These are phyloP conservation scores for Bipolaris cookei DNA, from an alignment of 2,329 filamentous ascomycete species.

Conservation along the genomic window DNA sequence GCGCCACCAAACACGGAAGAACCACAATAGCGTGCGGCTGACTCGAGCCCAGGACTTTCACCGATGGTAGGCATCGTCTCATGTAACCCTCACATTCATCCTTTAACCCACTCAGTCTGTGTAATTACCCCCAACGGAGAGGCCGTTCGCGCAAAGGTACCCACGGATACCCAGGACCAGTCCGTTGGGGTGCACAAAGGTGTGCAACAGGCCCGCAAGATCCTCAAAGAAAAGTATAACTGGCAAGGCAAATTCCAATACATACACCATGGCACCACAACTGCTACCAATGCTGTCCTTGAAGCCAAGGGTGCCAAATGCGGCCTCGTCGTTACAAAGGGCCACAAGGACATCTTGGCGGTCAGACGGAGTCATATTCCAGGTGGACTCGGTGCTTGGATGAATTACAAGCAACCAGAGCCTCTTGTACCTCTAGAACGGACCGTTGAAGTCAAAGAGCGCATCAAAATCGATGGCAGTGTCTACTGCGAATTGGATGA, in stretches of 20 bases:
- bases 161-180: slow-evolving; percentile 55
- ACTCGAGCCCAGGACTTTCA: slow-evolving; percentile 52
- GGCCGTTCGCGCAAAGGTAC: slow-evolving; percentile 55
- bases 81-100: not conserved
- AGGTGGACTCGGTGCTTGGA: slow-evolving; percentile 58
- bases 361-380: slow-evolving; percentile 59
- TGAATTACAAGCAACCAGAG: slow-evolving; percentile 56
- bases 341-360: slow-evolving; percentile 58
- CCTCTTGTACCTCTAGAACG: slow-evolving; percentile 58
- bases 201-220: slow-evolving; percentile 51
- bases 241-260: slow-evolving; percentile 57
- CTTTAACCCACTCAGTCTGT: slow-evolving; percentile 39
- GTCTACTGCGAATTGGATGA: slow-evolving; percentile 51
- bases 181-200: slow-evolving; percentile 57
- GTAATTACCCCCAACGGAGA: slow-evolving; percentile 55
- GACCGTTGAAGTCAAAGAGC: slow-evolving; percentile 55
- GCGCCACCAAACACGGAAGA: not conserved
- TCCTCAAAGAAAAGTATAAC: slow-evolving; percentile 48
- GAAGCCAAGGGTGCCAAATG: slow-evolving; percentile 59
- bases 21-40: slow-evolving; percentile 9
- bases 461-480: slow-evolving; percentile 54
- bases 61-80: slow-evolving; percentile 43
- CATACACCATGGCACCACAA: slow-evolving; percentile 59
- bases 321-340: slow-evolving; percentile 56
- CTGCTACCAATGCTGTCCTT: slow-evolving; percentile 58